These are phyloP conservation scores for Nicotiana paniculata DNA, from an alignment of 257 asterid species.

Conservation along the genomic window DNA sequence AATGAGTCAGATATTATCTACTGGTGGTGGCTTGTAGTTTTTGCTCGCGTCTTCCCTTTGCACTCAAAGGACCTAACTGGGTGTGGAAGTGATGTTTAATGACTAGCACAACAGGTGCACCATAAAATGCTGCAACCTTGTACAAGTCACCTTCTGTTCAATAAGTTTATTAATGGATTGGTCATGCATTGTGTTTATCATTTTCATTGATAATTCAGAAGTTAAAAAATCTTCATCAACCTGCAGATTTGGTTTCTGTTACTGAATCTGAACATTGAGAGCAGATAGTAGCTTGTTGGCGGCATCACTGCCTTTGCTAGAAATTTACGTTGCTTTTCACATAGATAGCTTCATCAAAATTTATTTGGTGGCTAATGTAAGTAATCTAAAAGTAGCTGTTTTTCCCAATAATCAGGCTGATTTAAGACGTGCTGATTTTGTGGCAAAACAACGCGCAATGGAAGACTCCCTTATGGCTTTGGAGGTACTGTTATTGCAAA, in stretches of 20 bases:
- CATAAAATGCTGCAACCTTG: background rate
- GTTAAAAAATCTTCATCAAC: background rate
- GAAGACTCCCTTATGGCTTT: constrained; percentile 84
- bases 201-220: background rate
- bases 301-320: background rate
- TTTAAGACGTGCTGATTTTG: constrained; percentile 72
- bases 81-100: background rate
- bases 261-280: background rate
- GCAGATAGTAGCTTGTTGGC: background rate
- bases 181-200: background rate
- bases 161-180: background rate
- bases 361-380: background rate
- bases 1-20: no score
- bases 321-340: background rate
- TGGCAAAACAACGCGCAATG: constrained; percentile 88
- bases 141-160: background rate
- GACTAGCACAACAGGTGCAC: background rate
- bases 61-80: background rate
- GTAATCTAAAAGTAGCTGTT: background rate
- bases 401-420: constrained; percentile 61
- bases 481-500: constrained; percentile 43
- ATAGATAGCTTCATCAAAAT: background rate
- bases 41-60: no score
- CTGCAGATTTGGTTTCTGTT: background rate
- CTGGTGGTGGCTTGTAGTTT: no score